Evolutionary conservation across 2,329 filamentous ascomycete genomes (phyloP).

Genomic region (Arthrinium phaeospermum): DNA sequence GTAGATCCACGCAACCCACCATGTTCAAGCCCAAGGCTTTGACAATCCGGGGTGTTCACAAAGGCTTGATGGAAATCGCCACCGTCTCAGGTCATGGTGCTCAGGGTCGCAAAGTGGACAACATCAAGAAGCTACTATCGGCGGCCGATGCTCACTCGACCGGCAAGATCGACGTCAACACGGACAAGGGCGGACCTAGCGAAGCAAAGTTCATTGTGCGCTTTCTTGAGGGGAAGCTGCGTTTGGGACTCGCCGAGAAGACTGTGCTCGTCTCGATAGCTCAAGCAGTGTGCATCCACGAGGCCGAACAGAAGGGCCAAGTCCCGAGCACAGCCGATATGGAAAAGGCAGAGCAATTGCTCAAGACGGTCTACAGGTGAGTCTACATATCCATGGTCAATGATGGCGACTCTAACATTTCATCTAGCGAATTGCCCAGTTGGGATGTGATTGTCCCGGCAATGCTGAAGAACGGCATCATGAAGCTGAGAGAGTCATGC

Average conservation of each 20-base stretch:
- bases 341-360: slow-evolving; percentile 79
- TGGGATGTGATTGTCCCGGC: slow-evolving; percentile 95
- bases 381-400: slow-evolving; percentile 28
- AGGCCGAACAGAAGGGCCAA: slow-evolving; percentile 73
- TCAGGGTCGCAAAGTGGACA: slow-evolving; percentile 88
- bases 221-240: slow-evolving; percentile 91
- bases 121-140: slow-evolving; percentile 96
- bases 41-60: slow-evolving; percentile 84
- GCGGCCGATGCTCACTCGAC: slow-evolving; percentile 77
- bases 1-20: slow-evolving; percentile 90
- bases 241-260: slow-evolving; percentile 89
- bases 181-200: slow-evolving; percentile 91
- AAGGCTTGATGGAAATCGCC: slow-evolving; percentile 86
- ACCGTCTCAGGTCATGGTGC: slow-evolving; percentile 85
- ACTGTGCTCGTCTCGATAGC: slow-evolving; percentile 89
- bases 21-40: slow-evolving; percentile 98
- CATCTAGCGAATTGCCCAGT: slow-evolving; percentile 82
- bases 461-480: slow-evolving; percentile 85
- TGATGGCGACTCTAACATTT: slow-evolving; percentile 38
- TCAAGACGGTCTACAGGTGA: slow-evolving; percentile 90
- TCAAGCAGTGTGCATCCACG: slow-evolving; percentile 86
- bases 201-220: slow-evolving; percentile 94
- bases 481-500: slow-evolving; percentile 81
- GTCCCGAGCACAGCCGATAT: slow-evolving; percentile 76
- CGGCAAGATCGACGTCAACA: slow-evolving; percentile 85